These are phyloP conservation scores for Arthroderma sp. DNA, from an alignment of 2,329 filamentous ascomycete species.

Conservation along the genomic window DNA sequence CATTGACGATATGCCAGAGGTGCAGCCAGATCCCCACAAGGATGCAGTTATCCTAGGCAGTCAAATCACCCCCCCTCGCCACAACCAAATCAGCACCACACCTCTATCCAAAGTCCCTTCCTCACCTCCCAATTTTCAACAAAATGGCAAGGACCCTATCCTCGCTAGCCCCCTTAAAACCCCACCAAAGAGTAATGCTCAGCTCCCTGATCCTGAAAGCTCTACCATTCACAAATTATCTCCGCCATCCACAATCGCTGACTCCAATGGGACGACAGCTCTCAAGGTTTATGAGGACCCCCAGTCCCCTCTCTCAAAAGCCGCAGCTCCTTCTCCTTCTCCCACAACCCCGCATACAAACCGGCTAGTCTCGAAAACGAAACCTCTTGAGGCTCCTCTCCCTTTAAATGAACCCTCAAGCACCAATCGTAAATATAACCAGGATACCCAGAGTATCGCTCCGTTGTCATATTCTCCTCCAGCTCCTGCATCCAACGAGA, in stretches of 20 bases:
- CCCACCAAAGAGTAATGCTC: background rate
- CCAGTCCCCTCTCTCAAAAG: conserved; percentile 26
- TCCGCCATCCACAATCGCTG: background rate
- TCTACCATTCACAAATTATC: background rate
- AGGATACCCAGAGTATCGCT: conserved; percentile 12
- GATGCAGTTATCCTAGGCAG: background rate
- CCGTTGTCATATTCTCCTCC: conserved; percentile 6
- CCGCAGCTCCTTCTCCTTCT: conserved; percentile 11
- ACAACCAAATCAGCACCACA: conserved; percentile 19
- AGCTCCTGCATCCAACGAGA: conserved; percentile 14
- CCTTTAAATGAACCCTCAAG: conserved; percentile 27
- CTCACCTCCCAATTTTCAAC: background rate
- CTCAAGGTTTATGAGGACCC: conserved; percentile 45
- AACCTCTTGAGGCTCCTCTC: conserved; percentile 30
- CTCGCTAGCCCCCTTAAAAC: background rate
- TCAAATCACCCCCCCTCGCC: conserved; percentile 6
- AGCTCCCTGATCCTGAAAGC: background rate
- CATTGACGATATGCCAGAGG: background rate
- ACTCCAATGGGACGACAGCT: conserved; percentile 9
- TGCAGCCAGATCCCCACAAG: background rate
- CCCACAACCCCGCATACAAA: conserved; percentile 14
- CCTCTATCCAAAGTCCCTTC: background rate
- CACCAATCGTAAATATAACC: conserved; percentile 19
- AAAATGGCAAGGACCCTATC: background rate
- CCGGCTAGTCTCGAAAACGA: conserved; percentile 18